These are phyloP conservation scores for Didymella keratinophila DNA, from an alignment of 2,329 filamentous ascomycete genomes.

Conservation along the genomic window DNA sequence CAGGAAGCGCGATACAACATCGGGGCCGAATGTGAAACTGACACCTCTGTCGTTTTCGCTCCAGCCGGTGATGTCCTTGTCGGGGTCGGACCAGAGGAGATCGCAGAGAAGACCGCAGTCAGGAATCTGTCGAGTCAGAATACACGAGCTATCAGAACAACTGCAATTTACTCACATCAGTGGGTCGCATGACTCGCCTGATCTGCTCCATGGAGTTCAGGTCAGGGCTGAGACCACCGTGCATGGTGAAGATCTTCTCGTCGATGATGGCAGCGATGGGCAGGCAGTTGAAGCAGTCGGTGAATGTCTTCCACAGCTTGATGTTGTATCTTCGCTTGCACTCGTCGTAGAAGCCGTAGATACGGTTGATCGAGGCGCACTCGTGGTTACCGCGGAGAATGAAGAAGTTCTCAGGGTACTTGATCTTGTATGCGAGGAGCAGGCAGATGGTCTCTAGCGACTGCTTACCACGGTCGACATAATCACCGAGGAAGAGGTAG, in stretches of 20 bases:
- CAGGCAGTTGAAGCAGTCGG: conserved; percentile 98
- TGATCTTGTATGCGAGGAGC: conserved; percentile 98
- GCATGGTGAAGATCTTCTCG: conserved; percentile 99
- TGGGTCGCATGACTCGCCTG: conserved; percentile 96
- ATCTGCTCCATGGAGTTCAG: conserved; percentile 99
- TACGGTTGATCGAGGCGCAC: conserved; percentile 97
- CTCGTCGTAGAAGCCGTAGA: conserved; percentile 99
- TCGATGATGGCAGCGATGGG: conserved; percentile 99
- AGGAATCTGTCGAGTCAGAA: conserved; percentile 76
- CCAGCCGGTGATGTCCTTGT: conserved; percentile 99
- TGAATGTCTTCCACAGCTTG: conserved; percentile 99
- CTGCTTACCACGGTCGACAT: conserved; percentile 98
- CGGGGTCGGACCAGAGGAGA: conserved; percentile 96
- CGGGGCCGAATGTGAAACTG: conserved; percentile 96
- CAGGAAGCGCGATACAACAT: conserved; percentile 95
- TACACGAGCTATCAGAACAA: no score
- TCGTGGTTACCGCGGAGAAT: conserved; percentile 98
- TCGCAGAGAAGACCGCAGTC: conserved; percentile 98
- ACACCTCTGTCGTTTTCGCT: conserved; percentile 99
- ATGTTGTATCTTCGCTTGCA: conserved; percentile 99
- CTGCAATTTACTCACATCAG: conserved; percentile 76
- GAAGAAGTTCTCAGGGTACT: conserved; percentile 99
- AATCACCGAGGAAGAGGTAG: conserved; percentile 99
- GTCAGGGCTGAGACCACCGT: conserved; percentile 95
- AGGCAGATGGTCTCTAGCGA: conserved; percentile 98